phyloP scores from a whole-genome alignment of 139 green algal genomes.

The Astrephomene gubernaculifera region DNA sequence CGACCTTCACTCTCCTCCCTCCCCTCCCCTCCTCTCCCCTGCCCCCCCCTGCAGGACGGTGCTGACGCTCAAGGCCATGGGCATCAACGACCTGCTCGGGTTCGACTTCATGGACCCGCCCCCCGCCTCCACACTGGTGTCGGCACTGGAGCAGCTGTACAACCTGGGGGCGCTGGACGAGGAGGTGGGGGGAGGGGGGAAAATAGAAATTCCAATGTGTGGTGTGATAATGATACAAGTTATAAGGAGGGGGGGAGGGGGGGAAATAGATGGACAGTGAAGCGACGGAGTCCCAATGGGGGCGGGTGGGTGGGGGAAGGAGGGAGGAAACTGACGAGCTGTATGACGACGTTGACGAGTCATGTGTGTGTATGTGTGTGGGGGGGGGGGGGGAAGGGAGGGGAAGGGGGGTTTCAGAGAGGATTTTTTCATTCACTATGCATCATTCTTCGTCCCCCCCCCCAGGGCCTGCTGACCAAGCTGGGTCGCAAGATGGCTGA shows the following conservation, averaged over 20 bases:
- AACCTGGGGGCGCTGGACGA: conserved; percentile 96
- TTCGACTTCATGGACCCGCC: conserved; percentile 99
- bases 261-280: not conserved
- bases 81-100: conserved; percentile 97
- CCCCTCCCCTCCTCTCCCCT: not conserved
- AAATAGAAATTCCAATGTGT: no score
- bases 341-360: not conserved
- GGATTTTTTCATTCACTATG: no score
- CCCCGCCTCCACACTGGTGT: conserved; percentile 79
- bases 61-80: conserved; percentile 96
- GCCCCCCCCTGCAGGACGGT: conserved; percentile 51
- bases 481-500: conserved; percentile 99
- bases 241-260: not conserved
- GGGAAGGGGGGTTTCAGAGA: no score
- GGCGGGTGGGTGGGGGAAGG: not conserved
- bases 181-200: conserved; percentile 71
- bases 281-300: not conserved
- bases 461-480: conserved; percentile 90
- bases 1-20: not conserved
- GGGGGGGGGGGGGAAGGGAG: no score
- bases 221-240: no score
- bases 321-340: not conserved
- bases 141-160: conserved; percentile 95
- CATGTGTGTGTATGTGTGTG: no score
- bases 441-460: no score